Base-by-base conservation (phyloP, 2,329 filamentous ascomycete genomes). In the Nemania sp. region DNA sequence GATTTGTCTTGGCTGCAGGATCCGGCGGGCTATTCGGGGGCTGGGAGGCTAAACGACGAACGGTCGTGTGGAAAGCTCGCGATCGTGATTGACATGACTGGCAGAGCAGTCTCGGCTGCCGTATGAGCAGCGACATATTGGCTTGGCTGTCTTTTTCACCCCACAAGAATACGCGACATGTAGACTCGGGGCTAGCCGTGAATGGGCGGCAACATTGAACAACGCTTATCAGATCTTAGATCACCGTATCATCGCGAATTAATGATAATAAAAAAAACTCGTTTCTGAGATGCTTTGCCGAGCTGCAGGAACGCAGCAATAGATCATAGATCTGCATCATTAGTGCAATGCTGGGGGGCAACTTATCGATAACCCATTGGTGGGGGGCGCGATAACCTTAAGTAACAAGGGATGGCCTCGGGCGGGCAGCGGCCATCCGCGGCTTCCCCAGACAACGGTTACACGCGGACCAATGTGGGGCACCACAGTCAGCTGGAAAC, bases 1-100 rank as follows among this genome's bases (percentile, higher is more conserved):
- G n/a, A n/a, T n/a, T n/a, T n/a, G n/a, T n/a, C n/a, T n/a, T 37
- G 52, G 57, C 51, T 23, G 43, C 49, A 15, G 49, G 48, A 17
- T 56, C 63, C 61, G 58, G 48, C 12, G 54, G 48, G 9, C 19
- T 41, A 23, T 57, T 58, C 31, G 57, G 12, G 39, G 61, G 50
- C 56, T 70, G 67, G 54, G 66, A 65, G 48, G 68, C 67, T 5
- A 72, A 60, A 40, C 58, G 64, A 24, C 68, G 67, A 54, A 76
- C 72, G 2, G 80, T 77, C 15, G 74, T 72, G 61, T 73, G 73
- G 60, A 84, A 78, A 23, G 72, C 68, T 49, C 78, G 77, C 69
- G 77, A 78, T 73, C 80, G 77, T 69, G 77, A 78, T 73, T 80
- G 78, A 69, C 80, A 83, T 45, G 76, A 55, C 12, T 78, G 66